A percentile compares a stretch with the other conserved stretches of the same genome.
These are phyloP conservation scores for Xylaria palmicola DNA, from an alignment of 495 filamentous ascomycete genomes.

Conservation along the genomic window DNA sequence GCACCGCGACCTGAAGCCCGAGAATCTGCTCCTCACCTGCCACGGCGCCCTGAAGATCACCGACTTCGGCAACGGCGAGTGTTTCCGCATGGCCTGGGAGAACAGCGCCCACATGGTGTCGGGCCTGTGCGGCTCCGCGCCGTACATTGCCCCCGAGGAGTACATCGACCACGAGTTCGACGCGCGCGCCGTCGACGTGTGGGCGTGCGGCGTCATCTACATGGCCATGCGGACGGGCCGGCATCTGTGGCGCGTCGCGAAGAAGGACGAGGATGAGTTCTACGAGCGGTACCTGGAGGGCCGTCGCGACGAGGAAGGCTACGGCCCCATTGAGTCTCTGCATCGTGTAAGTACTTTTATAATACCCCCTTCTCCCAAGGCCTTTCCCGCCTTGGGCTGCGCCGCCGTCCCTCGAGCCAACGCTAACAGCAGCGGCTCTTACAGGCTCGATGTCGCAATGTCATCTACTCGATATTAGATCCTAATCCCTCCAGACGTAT, in stretches of 20 bases:
- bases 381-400: not conserved
- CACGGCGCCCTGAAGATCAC: constrained; percentile 97
- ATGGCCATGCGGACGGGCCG: constrained; percentile 99
- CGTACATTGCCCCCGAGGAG: constrained; percentile 97
- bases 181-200: constrained; percentile 92
- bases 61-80: constrained; percentile 98
- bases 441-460: constrained; percentile 94
- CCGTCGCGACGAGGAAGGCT: constrained; percentile 88
- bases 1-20: constrained; percentile 94
- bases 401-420: constrained; percentile 13
- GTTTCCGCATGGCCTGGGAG: constrained; percentile 99
- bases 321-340: constrained; percentile 92
- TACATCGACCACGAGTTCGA: constrained; percentile 95
- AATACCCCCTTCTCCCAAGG: too few species aligned
- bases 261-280: constrained; percentile 95
- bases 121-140: constrained; percentile 91
- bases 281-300: constrained; percentile 92
- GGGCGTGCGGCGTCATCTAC: constrained; percentile 98
- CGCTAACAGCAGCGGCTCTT: constrained; percentile 14
- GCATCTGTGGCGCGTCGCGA: constrained; percentile 93
- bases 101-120: constrained; percentile 97
- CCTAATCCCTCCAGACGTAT: constrained; percentile 91
- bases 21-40: constrained; percentile 92
- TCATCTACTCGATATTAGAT: constrained; percentile 97
- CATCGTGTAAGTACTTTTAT: constrained; percentile 71